Base-by-base conservation (phyloP, 2,329 filamentous ascomycete species). In the Magnaporthales sp. region DNA sequence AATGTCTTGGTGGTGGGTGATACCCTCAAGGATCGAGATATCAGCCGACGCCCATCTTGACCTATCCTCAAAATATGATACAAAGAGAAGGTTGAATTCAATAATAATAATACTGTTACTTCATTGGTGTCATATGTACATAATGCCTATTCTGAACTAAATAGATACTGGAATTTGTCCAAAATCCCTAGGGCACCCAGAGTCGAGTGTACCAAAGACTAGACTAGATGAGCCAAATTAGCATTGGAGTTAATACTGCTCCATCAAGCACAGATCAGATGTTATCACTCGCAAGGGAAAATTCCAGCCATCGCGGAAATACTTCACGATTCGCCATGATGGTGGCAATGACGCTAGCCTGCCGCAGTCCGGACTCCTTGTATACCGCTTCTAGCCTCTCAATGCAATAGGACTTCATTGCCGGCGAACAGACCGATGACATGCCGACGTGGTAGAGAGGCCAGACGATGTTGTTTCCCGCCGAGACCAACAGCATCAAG, bases 401-500 rank as follows among this genome's bases (percentile, higher is more conserved):
- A 15, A 83, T 72, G 1, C 80, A 78, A 62, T 83, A 84, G 3
- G 75, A 72, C 63, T 78, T 79, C 70, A 78, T 78, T 63, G 77
- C 74, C 3, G 72, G 69, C 0, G 77, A 76, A 67, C 80, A 83
- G 3, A 77, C 78, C 0, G 80, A 80, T 24, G 80, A 82, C 72
- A 81, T 78, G 66, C 81, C 82, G 8, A 81, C 77, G 11, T 80
- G 77, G 66, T 82, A 84, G 3, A 84, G 75, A 4, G 82, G 82
- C 81, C 81, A 83, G 54, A 84, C 78, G 9, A 83, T 77, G 19
- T 80, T 79, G 68, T 82, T 81, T 27, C 80, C 81, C 0, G 80
- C 78, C 9, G 80, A 81, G 0, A 79, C 80, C 7, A 84, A 74
- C 4, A 80, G 79, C 78, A 84, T 79, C 71, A 82, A 81, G 27